Conservation (phyloP, 257 asterid genomes). For the Penstemon newberryi region DNA sequence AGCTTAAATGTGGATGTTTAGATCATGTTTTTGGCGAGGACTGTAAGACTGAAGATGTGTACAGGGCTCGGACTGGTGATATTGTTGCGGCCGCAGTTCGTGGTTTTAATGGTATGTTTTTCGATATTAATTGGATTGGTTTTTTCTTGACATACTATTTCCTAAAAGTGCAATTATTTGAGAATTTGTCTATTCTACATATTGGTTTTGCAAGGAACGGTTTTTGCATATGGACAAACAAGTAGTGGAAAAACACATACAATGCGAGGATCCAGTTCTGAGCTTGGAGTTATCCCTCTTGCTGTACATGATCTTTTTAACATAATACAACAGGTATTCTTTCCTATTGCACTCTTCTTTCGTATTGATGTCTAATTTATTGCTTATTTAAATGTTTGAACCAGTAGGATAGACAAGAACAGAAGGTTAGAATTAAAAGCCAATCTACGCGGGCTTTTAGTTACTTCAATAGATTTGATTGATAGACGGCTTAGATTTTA, state of each 20-base stretch:
- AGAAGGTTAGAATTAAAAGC: constrained; percentile 8
- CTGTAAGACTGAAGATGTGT: constrained; percentile 64
- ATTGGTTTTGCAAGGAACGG: constrained; percentile 61
- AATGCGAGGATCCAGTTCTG: constrained; percentile 86
- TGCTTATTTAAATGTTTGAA: constrained; percentile 1
- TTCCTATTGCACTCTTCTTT: not conserved
- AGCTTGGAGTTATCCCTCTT: constrained; percentile 92
- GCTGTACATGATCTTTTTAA: constrained; percentile 77
- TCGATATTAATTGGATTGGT: not conserved
- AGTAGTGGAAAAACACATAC: constrained; percentile 96
- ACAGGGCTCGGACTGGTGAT: constrained; percentile 63
- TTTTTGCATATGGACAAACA: constrained; percentile 98
- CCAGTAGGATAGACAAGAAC: not conserved
- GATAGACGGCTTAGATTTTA: constrained; percentile 9
- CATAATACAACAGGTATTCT: constrained; percentile 68
- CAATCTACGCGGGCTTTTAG: not conserved
- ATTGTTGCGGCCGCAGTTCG: constrained; percentile 77
- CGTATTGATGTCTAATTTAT: not conserved
- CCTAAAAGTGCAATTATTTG: not conserved
- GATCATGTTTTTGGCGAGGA: constrained; percentile 72
- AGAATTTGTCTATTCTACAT: constrained; percentile 17
- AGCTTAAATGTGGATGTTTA: constrained; percentile 21
- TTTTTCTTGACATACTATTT: not conserved
- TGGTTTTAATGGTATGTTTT: constrained; percentile 75
- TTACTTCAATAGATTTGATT: not conserved